Conservation (phyloP, 2,329 filamentous ascomycete species). For the Arachnomyces sp. region DNA sequence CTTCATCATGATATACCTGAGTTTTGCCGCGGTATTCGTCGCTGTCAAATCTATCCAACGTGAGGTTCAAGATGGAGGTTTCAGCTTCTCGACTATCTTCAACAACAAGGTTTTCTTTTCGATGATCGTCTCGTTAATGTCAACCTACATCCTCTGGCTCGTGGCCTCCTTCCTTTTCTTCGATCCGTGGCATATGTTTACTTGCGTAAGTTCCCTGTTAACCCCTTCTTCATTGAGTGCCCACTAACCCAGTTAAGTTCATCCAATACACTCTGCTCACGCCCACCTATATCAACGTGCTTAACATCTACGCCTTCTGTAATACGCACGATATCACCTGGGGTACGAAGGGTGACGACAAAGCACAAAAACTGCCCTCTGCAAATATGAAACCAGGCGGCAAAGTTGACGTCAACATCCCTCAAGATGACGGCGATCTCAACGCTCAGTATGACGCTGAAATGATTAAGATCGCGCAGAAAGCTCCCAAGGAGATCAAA, state of each 20-base stretch:
- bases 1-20: slow-evolving; percentile 86
- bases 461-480: slow-evolving; percentile 63
- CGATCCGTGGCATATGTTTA: slow-evolving; percentile 99
- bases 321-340: slow-evolving; percentile 97
- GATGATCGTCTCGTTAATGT: slow-evolving; percentile 82
- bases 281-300: slow-evolving; percentile 94
- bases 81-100: slow-evolving; percentile 67
- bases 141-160: slow-evolving; percentile 90
- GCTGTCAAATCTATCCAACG: slow-evolving; percentile 76
- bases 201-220: slow-evolving; percentile 43
- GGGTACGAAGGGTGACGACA: slow-evolving; percentile 98
- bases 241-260: slow-evolving; percentile 45
- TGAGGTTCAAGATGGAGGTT: slow-evolving; percentile 56
- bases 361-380: slow-evolving; percentile 79
- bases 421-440: slow-evolving; percentile 85
- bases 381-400: slow-evolving; percentile 88
- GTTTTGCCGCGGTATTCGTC: slow-evolving; percentile 93
- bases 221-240: background rate
- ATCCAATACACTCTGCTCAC: slow-evolving; percentile 91
- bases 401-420: slow-evolving; percentile 81
- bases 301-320: slow-evolving; percentile 98
- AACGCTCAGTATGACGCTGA: slow-evolving; percentile 93
- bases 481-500: slow-evolving; percentile 61
- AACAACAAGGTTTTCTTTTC: slow-evolving; percentile 86
- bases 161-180: slow-evolving; percentile 88